Percentiles rank a stretch among this genome's conserved stretches.
These are phyloP conservation scores for Talaromyces ruber DNA, from an alignment of 495 filamentous ascomycete genomes.

Conservation along the genomic window DNA sequence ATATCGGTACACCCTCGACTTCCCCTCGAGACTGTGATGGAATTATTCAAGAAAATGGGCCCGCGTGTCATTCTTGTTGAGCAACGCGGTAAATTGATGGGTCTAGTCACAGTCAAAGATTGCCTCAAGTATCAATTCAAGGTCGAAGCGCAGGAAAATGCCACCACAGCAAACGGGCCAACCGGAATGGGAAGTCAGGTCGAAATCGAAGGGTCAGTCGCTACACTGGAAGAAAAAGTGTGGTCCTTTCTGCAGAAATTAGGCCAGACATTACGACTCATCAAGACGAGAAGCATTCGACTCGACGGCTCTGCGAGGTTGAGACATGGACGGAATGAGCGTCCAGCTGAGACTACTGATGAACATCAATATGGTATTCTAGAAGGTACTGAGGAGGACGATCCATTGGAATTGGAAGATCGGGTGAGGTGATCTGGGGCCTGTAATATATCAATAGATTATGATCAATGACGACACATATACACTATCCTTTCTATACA, in stretches of 20 bases:
- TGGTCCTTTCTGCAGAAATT: slow-evolving; percentile 56
- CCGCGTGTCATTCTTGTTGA: slow-evolving; percentile 91
- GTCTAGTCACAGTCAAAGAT: slow-evolving; percentile 93
- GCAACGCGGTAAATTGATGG: slow-evolving; percentile 70
- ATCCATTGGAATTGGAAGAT: slow-evolving; percentile 56
- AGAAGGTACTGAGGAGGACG: slow-evolving; percentile 59
- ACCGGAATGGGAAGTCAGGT: slow-evolving; percentile 22
- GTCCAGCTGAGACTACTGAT: slow-evolving; percentile 4
- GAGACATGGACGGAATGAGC: neutral
- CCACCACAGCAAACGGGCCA: slow-evolving; percentile 33
- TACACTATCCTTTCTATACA: neutral
- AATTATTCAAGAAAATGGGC: slow-evolving; percentile 97
- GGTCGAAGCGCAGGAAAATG: slow-evolving; percentile 82
- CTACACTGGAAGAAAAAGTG: slow-evolving; percentile 51
- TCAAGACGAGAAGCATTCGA: slow-evolving; percentile 18
- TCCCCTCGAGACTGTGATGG: slow-evolving; percentile 95
- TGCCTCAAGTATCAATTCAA: slow-evolving; percentile 97
- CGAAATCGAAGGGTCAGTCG: slow-evolving; percentile 8
- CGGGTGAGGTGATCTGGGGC: slow-evolving; percentile 17
- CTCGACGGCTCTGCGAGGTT: slow-evolving; percentile 7
- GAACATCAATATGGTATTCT: slow-evolving; percentile 36
- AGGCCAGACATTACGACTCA: slow-evolving; percentile 45
- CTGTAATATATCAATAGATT: slow-evolving; percentile 8
- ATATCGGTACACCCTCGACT: slow-evolving; percentile 86
- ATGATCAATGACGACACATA: neutral